These are phyloP conservation scores for Mycosphaerella sp. DNA, from an alignment of 2,329 filamentous ascomycete genomes.

Conservation along the genomic window DNA sequence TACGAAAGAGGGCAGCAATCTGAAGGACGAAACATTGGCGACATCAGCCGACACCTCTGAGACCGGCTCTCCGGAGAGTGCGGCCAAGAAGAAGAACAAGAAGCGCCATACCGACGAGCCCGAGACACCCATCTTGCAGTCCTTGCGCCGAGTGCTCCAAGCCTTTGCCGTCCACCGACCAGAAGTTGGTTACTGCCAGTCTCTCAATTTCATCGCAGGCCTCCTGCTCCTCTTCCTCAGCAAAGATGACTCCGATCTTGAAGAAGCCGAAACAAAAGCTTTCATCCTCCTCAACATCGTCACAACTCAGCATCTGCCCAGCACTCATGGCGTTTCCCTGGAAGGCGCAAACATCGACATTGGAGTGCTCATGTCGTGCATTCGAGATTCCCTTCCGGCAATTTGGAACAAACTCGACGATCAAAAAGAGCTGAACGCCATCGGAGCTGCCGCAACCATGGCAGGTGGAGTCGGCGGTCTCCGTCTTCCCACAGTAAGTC, in stretches of 20 bases:
- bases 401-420: slow-evolving; percentile 88
- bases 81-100: slow-evolving; percentile 10
- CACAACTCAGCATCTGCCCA: slow-evolving; percentile 78
- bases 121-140: slow-evolving; percentile 73
- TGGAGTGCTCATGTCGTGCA: slow-evolving; percentile 80
- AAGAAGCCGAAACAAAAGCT: slow-evolving; percentile 74
- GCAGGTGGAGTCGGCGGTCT: slow-evolving; percentile 37
- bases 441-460: slow-evolving; percentile 37
- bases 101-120: slow-evolving; percentile 38
- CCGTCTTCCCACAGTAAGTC: slow-evolving; percentile 77
- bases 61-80: slow-evolving; percentile 2
- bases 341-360: slow-evolving; percentile 92
- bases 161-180: slow-evolving; percentile 90
- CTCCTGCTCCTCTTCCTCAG: slow-evolving; percentile 76
- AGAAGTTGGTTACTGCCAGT: slow-evolving; percentile 90
- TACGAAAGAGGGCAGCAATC: slow-evolving; percentile 12
- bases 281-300: slow-evolving; percentile 94
- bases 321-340: slow-evolving; percentile 83
- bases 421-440: slow-evolving; percentile 47
- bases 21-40: slow-evolving; percentile 2
- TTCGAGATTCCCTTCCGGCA: slow-evolving; percentile 73
- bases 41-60: slow-evolving; percentile 3
- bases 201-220: slow-evolving; percentile 88
- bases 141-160: slow-evolving; percentile 76
- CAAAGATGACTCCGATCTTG: slow-evolving; percentile 36